These are phyloP conservation scores for Colletotrichum sp. DNA, from an alignment of 2,329 filamentous ascomycete species.

Conservation along the genomic window DNA sequence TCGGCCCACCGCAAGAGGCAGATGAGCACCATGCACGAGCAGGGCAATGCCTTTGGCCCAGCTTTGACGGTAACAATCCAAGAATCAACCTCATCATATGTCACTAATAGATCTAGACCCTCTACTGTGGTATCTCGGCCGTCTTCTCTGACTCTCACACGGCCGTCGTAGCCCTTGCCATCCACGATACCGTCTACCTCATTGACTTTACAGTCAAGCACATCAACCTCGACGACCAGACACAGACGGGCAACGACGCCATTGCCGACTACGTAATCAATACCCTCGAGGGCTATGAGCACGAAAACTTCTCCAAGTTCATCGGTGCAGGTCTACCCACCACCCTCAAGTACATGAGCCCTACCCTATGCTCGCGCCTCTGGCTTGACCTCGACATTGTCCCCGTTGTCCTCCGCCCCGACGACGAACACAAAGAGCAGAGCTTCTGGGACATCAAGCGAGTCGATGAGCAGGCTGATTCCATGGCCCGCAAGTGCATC, in stretches of 20 bases:
- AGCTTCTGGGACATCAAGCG: constrained; percentile 58
- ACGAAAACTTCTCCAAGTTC: constrained; percentile 74
- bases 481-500: constrained; percentile 80
- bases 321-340: constrained; percentile 74
- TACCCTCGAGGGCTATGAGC: constrained; percentile 64
- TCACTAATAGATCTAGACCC: constrained; percentile 42
- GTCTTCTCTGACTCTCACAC: constrained; percentile 54
- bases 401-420: constrained; percentile 66
- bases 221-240: constrained; percentile 49
- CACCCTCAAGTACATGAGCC: constrained; percentile 64
- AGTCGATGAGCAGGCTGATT: constrained; percentile 84
- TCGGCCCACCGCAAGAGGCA: constrained; percentile 51
- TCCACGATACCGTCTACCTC: constrained; percentile 77
- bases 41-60: constrained; percentile 48
- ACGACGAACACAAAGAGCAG: constrained; percentile 46
- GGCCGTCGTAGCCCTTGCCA: constrained; percentile 68
- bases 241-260: constrained; percentile 44
- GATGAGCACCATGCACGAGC: constrained; percentile 50
- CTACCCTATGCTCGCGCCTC: constrained; percentile 70
- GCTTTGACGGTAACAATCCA: constrained; percentile 46
- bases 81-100: no score
- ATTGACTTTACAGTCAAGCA: constrained; percentile 72
- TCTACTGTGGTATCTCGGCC: constrained; percentile 69
- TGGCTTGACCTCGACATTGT: constrained; percentile 82
- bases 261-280: constrained; percentile 66